Evolutionary conservation across 2,329 filamentous ascomycete species (phyloP).

Genomic region (Botrytis fragariae): DNA sequence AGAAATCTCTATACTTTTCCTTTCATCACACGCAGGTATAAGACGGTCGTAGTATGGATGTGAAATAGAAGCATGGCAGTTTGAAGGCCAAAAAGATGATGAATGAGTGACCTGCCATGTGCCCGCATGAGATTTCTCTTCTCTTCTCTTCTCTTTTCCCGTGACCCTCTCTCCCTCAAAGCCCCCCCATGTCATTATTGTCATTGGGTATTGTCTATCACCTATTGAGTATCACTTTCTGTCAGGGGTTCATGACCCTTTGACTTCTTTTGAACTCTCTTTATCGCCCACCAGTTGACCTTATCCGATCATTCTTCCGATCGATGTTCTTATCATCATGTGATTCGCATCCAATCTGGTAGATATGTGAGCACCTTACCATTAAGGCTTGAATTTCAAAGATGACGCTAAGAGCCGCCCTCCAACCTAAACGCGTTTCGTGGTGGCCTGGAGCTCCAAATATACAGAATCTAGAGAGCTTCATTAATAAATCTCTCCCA

Average conservation of each 20-base stretch:
- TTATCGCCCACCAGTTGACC: neutral
- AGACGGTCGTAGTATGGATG: neutral
- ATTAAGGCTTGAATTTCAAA: neutral
- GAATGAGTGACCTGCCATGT: neutral
- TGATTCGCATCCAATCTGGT: neutral
- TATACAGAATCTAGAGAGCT: slow-evolving; percentile 30
- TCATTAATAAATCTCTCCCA: slow-evolving; percentile 20
- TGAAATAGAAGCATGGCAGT: neutral
- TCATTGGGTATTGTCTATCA: neutral
- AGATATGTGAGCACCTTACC: neutral
- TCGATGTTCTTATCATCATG: slow-evolving; percentile 7
- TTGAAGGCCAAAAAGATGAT: neutral
- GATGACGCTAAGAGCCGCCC: slow-evolving; percentile 19
- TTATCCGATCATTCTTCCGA: neutral
- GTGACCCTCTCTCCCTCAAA: neutral
- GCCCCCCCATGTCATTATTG: neutral
- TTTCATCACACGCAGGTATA: neutral
- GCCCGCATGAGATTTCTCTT: neutral
- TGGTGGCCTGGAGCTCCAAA: slow-evolving; percentile 37
- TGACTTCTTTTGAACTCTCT: neutral
- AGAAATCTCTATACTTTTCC: neutral
- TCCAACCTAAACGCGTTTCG: slow-evolving; percentile 33
- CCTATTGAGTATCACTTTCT: slow-evolving; percentile 4
- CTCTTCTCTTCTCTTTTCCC: neutral
- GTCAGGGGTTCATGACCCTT: neutral